These are phyloP conservation scores for Coniochaeta prunicola DNA, from an alignment of 2,329 filamentous ascomycete genomes.

Conservation along the genomic window DNA sequence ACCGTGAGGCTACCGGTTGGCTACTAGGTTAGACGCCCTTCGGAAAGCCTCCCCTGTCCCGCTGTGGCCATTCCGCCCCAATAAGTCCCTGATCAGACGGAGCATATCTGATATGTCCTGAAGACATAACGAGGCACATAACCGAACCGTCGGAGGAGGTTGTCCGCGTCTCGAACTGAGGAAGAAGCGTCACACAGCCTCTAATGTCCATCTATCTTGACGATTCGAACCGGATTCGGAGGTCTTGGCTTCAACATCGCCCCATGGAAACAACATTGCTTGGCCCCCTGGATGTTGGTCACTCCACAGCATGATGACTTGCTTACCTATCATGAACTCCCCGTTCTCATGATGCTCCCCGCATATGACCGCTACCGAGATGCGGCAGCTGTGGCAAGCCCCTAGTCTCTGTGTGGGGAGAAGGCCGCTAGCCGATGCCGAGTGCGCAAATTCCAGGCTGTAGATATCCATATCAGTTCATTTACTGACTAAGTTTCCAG, in stretches of 20 bases:
- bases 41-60: not conserved
- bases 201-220: not conserved
- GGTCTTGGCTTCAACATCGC: not conserved
- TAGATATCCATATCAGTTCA: constrained; percentile 10
- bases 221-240: not conserved
- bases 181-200: not conserved
- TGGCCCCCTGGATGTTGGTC: not conserved
- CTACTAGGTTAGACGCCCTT: not conserved
- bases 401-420: not conserved
- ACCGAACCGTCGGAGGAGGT: not conserved
- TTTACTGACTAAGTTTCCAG: constrained; percentile 7
- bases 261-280: not conserved
- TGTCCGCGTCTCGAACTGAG: not conserved
- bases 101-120: not conserved
- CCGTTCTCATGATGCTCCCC: not conserved
- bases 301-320: not conserved
- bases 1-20: constrained; percentile 1
- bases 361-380: not conserved
- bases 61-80: not conserved
- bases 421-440: not conserved
- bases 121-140: not conserved
- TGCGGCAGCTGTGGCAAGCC: not conserved
- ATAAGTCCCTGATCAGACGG: not conserved
- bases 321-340: not conserved
- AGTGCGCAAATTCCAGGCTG: constrained; percentile 7